These are phyloP conservation scores for Teunomyces cretensis DNA, from an alignment of 805 yeast genomes.

Conservation along the genomic window DNA sequence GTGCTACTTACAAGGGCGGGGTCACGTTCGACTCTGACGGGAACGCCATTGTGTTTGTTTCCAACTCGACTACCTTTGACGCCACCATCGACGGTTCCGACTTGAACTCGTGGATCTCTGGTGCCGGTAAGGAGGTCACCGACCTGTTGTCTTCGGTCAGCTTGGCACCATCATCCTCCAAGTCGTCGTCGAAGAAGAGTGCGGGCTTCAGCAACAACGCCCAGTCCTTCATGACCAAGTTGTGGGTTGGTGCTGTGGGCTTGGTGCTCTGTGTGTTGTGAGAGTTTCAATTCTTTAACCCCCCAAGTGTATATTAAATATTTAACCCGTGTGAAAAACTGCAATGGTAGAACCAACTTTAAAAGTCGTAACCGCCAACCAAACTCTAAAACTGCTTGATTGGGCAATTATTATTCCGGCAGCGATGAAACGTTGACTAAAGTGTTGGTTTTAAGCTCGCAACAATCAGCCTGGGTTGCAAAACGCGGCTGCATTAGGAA, in stretches of 20 bases:
- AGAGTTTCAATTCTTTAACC: too few species aligned
- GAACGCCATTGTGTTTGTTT: conserved; percentile 57
- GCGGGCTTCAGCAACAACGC: conserved; percentile 13
- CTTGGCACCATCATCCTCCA: conserved; percentile 16
- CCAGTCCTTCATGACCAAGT: conserved; percentile 9
- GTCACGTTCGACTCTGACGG: conserved; percentile 66
- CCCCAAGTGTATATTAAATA: not conserved
- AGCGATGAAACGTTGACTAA: not conserved
- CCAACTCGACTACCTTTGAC: conserved; percentile 53
- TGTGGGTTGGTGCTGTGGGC: conserved; percentile 6
- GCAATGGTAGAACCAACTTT: too few species aligned
- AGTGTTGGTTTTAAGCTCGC: not conserved
- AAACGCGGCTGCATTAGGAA: not conserved
- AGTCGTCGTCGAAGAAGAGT: conserved; percentile 24
- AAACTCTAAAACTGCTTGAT: too few species aligned
- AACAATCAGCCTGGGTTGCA: not conserved
- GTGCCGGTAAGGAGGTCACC: conserved; percentile 27
- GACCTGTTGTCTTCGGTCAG: conserved; percentile 27
- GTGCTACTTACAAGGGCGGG: conserved; percentile 61
- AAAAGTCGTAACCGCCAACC: too few species aligned
- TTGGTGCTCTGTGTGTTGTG: conserved; percentile 9
- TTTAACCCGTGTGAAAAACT: too few species aligned
- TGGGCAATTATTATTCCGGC: not conserved
- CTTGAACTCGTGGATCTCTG: conserved; percentile 46
- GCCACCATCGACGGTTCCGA: conserved; percentile 43